These are phyloP conservation scores for Aspergillus sp. DNA, from an alignment of 2,329 filamentous ascomycete species.

Conservation along the genomic window DNA sequence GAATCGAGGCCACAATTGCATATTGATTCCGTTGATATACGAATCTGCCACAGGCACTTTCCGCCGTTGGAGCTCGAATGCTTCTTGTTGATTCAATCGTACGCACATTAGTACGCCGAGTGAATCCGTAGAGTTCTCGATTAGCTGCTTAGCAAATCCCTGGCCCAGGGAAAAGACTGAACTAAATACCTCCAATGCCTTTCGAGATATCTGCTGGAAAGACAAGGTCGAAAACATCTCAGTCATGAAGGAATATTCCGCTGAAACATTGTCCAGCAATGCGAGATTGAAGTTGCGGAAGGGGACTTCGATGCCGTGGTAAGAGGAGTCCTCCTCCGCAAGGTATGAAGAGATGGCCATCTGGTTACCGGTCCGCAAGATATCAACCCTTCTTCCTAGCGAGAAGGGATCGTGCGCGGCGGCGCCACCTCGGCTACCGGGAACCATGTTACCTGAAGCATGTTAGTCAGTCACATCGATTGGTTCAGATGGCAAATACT, in stretches of 20 bases:
- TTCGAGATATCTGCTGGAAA: conserved; percentile 74
- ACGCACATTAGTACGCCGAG: conserved; percentile 89
- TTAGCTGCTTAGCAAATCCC: conserved; percentile 70
- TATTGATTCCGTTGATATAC: conserved; percentile 92
- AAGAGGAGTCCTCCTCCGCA: conserved; percentile 82
- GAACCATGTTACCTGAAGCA: conserved; percentile 35
- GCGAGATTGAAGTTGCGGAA: conserved; percentile 96
- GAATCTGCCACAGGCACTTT: conserved; percentile 85
- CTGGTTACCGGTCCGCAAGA: conserved; percentile 71
- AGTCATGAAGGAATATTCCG: conserved; percentile 91
- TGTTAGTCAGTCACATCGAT: conserved; percentile 16
- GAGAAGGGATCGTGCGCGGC: conserved; percentile 78
- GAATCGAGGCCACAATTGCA: conserved; percentile 94
- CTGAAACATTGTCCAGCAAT: conserved; percentile 86
- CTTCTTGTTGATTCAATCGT: conserved; percentile 86
- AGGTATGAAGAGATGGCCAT: conserved; percentile 82
- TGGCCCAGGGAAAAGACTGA: conserved; percentile 85
- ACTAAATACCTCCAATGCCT: conserved; percentile 85
- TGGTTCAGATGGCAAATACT: conserved; percentile 14
- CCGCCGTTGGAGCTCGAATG: conserved; percentile 88
- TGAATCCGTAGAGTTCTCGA: conserved; percentile 76
- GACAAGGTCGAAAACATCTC: conserved; percentile 82
- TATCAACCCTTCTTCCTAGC: conserved; percentile 79
- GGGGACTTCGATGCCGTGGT: conserved; percentile 83
- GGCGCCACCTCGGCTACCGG: conserved; percentile 38